phyloP scores from a whole-genome alignment of 1,139 yeast species.

The Lodderomyces jiufengensis region DNA sequence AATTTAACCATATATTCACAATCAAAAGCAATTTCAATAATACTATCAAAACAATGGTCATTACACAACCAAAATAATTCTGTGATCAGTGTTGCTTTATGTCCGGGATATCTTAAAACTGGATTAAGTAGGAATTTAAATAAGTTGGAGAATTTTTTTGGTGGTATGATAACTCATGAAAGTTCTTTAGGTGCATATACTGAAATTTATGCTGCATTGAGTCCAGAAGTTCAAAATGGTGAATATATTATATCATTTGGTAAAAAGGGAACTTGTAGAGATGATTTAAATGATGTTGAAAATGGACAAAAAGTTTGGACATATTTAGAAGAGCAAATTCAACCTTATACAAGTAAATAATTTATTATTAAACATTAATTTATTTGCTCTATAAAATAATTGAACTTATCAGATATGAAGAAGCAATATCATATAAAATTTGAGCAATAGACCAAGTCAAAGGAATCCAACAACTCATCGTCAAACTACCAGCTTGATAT shows the following conservation, averaged over 20 bases:
- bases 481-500: slow-evolving; percentile 70
- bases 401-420: slow-evolving; percentile 53
- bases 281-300: slow-evolving; percentile 5
- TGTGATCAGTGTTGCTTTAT: slow-evolving; percentile 31
- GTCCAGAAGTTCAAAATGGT: slow-evolving; percentile 14
- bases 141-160: too few relatives aligned
- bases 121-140: slow-evolving; percentile 22
- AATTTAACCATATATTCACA: slow-evolving; percentile 25
- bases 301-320: slow-evolving; percentile 8
- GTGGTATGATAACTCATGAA: neutral
- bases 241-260: slow-evolving; percentile 11
- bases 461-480: slow-evolving; percentile 95
- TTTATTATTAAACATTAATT: too few relatives aligned
- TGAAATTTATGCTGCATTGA: slow-evolving; percentile 19
- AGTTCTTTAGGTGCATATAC: slow-evolving; percentile 18
- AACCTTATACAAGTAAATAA: slow-evolving; percentile 5
- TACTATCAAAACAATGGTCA: slow-evolving; percentile 42
- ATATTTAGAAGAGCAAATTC: slow-evolving; percentile 8
- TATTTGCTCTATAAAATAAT: slow-evolving; percentile 23
- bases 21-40: slow-evolving; percentile 44
- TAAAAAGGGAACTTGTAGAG: slow-evolving; percentile 2
- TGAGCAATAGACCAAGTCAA: slow-evolving; percentile 72
- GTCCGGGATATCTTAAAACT: slow-evolving; percentile 46
- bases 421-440: slow-evolving; percentile 60
- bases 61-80: slow-evolving; percentile 33